Evolutionary conservation across 176 grass and related monocot species (phyloP).

Genomic region (Poa annua): DNA sequence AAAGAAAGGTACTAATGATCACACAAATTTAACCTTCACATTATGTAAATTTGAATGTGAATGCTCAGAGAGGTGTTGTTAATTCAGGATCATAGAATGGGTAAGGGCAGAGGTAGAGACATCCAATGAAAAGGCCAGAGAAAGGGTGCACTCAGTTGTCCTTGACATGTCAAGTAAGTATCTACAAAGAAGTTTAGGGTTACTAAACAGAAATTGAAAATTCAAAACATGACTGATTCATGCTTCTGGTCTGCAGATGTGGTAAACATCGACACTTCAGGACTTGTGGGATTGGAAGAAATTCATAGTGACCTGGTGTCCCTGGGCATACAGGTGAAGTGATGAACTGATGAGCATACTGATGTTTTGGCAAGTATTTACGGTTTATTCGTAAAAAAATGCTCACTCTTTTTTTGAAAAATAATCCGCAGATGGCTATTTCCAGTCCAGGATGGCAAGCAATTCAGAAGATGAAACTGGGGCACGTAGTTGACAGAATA

Average conservation of each 20-base stretch:
- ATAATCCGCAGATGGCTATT: constrained; percentile 60
- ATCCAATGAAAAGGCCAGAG: constrained; percentile 46
- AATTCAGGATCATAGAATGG: constrained; percentile 64
- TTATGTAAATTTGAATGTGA: background rate
- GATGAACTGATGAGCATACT: background rate
- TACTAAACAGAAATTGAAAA: background rate
- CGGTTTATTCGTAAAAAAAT: background rate
- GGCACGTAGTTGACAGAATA: constrained; percentile 55
- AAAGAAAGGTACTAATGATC: constrained; percentile 69
- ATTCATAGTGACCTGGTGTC: constrained; percentile 70
- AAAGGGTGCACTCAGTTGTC: constrained; percentile 64
- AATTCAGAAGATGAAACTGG: constrained; percentile 94
- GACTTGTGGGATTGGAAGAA: constrained; percentile 62
- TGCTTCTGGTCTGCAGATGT: constrained; percentile 60
- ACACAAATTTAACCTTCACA: background rate
- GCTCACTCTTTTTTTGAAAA: constrained; percentile 22
- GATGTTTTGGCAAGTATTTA: background rate
- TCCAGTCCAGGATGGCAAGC: constrained; percentile 76
- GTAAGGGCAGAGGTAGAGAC: constrained; percentile 53
- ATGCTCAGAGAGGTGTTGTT: constrained; percentile 12
- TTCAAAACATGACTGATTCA: constrained; percentile 1
- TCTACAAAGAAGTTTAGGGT: background rate
- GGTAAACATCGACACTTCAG: constrained; percentile 90
- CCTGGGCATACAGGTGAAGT: constrained; percentile 69
- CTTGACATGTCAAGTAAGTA: constrained; percentile 90